Evolutionary conservation across 495 filamentous ascomycete genomes (phyloP).

Genomic region (Trichoderma parareesei): DNA sequence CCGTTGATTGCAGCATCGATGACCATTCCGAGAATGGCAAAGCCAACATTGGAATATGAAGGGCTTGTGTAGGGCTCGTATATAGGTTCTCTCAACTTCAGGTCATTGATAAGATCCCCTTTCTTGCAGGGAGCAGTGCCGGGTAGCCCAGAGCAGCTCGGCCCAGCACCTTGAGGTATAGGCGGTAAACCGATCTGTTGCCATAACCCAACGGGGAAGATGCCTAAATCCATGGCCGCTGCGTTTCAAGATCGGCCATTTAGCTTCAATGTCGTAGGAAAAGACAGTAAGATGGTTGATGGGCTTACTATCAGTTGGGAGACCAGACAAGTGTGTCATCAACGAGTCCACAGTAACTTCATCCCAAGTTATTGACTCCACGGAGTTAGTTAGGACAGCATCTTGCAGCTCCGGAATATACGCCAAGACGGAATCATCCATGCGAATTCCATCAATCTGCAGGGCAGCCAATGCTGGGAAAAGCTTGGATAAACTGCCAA

Average conservation of each 20-base stretch:
- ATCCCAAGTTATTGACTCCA: slow-evolving; percentile 18
- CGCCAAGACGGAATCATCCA: slow-evolving; percentile 39
- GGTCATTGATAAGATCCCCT: slow-evolving; percentile 28
- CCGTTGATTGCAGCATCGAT: slow-evolving; percentile 29
- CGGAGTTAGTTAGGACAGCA: background rate
- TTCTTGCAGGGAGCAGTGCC: slow-evolving; percentile 19
- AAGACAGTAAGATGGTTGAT: background rate
- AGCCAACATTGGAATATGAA: slow-evolving; percentile 35
- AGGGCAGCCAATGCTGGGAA: slow-evolving; percentile 38
- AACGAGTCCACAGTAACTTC: slow-evolving; percentile 31
- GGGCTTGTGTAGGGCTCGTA: slow-evolving; percentile 29
- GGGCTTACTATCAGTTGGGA: slow-evolving; percentile 26
- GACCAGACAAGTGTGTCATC: slow-evolving; percentile 29
- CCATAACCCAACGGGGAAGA: slow-evolving; percentile 18
- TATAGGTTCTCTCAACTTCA: slow-evolving; percentile 28
- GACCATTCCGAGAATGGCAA: slow-evolving; percentile 30
- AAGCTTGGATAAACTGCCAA: slow-evolving; percentile 47
- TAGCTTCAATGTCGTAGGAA: background rate
- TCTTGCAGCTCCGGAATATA: slow-evolving; percentile 34
- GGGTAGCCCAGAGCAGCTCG: slow-evolving; percentile 26
- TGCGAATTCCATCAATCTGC: slow-evolving; percentile 26
- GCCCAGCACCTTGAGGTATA: slow-evolving; percentile 20
- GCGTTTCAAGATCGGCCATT: background rate
- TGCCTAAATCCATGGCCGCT: slow-evolving; percentile 25
- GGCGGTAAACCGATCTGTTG: slow-evolving; percentile 24